phyloP scores from a whole-genome alignment of 352 stramenopile genomes.

The Globisporangium barbulae region DNA sequence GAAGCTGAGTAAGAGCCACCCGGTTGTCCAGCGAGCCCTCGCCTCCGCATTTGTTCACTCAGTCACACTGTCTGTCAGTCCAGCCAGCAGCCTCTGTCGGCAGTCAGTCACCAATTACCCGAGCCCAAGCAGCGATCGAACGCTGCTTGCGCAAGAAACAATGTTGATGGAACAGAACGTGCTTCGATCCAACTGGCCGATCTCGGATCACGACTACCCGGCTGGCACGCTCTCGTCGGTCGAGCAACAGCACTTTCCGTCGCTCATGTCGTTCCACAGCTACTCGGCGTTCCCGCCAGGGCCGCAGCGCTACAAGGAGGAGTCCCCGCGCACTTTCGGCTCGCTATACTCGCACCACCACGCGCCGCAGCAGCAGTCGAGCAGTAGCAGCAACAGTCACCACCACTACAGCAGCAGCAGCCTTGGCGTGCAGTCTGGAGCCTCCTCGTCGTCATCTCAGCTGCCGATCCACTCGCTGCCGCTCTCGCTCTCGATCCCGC shows the following conservation, averaged over 20 bases:
- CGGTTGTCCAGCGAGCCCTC: background rate
- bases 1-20: background rate
- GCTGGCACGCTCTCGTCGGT: constrained; percentile 10
- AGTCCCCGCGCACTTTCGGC: constrained; percentile 17
- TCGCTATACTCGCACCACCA: constrained; percentile 15
- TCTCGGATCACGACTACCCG: constrained; percentile 17
- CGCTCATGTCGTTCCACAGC: constrained; percentile 16
- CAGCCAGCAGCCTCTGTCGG: too few relatives aligned
- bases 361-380: background rate
- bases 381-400: background rate
- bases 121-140: background rate
- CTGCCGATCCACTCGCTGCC: constrained; percentile 14
- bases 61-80: background rate
- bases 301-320: constrained; percentile 18
- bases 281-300: constrained; percentile 15
- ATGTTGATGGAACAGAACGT: constrained; percentile 24
- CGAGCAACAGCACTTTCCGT: constrained; percentile 22
- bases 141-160: background rate
- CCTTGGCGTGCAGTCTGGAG: too few relatives aligned
- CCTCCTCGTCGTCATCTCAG: background rate
- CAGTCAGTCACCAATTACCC: constrained; percentile 11
- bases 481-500: constrained; percentile 17
- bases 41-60: background rate
- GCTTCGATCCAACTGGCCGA: constrained; percentile 18
- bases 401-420: background rate